Evolutionary conservation across 768 basidiomycete species (phyloP), one percentile per base, ranked within the genome.

Genomic region (Sistotremastrum niveocremeum): DNA sequence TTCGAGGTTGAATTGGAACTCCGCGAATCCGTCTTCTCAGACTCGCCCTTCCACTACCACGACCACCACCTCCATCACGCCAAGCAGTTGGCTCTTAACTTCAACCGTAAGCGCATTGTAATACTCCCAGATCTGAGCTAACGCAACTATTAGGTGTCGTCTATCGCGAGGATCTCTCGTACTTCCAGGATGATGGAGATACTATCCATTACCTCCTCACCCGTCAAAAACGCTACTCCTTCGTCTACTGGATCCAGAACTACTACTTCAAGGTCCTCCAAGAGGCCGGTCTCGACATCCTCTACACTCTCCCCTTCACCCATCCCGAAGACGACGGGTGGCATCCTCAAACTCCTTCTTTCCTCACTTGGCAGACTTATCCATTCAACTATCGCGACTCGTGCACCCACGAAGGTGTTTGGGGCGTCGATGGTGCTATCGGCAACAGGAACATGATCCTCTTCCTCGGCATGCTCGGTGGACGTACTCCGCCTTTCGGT

Each of bases 1-100:
- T 62, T 60, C 52, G 59, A 59, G 44, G 58, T 62, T 32, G 51
- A 51, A 10, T 35, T 62, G 9, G 57, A 56, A 51, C 48, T 53
- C 37, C 46, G 51, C 38, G 48, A 49, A 49, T 53, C 38, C 39
- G 45, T 12, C 55, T 37, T 50, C 57, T 4, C 34, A 51, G 34
- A 41, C 12, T 29, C 39, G 43, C 39, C 38, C 56, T 46, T 48
- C 50, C 40, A 42, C 10, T 30, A 42, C 4, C 50, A 50, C 48
- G 40, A 50, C 6, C 34, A 41, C 11, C 28, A 31, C 9, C 7
- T 31, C 11, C 49, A 56, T 33, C 50, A 52, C 20, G 44, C 37
- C 31, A 49, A 51, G 36, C 58, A 60, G 37, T 45, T 60, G 35
- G 46, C 49, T 20, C 46, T 60, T 7, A 55, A 62, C 51, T 49